Base-by-base conservation (phyloP, 83 land plant genomes). In the Picea abies region DNA sequence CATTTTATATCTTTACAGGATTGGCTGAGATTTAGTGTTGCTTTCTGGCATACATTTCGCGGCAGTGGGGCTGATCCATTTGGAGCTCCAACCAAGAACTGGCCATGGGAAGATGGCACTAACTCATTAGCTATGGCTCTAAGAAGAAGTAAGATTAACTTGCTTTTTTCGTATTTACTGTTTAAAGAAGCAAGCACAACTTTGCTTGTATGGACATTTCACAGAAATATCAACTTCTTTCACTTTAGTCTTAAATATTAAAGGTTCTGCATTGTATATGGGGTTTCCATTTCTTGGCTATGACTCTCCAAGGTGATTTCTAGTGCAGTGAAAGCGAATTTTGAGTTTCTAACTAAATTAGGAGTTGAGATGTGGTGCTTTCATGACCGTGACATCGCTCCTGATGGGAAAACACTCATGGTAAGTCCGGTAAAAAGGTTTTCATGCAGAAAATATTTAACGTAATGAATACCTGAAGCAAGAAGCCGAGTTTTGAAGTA, bases 41-140 rank as follows among this genome's bases (percentile, higher is more conserved):
- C 99, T 6, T 97, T 95, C 86, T 97, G 99, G 99, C 99, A 97
- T 77, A 95, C 98, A 71, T 95, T 97, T 67, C 95, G 99, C 82
- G 99, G 99, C n/a, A 95, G 94, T 82, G 99, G 99, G 37, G 90
- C 89, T 61, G 99, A 97, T 80, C 96, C 97, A n/a, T 97, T 97
- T 87, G 99, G 99, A 52, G 90, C 94, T 63, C 85, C 98, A 19
- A 97, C 99, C 15, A 95, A 94, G 86, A 20, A 12, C 49, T 97
- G 99, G 99, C 99, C 98, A 10, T 97, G 99, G 99, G 99, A 97
- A 79, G 99, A 97, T 87, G 99, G 98, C 76, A 90, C 96, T 23
- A 90, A 97, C 85, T 97, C 99, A 39, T 63, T 97, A 60, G 83
- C 84, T 0, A 94, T 92, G 91, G 99, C 99, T 52, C 88, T 89